Base-by-base conservation (phyloP, 2,329 filamentous ascomycete genomes). In the Magnaporthiopsis rhizophila region DNA sequence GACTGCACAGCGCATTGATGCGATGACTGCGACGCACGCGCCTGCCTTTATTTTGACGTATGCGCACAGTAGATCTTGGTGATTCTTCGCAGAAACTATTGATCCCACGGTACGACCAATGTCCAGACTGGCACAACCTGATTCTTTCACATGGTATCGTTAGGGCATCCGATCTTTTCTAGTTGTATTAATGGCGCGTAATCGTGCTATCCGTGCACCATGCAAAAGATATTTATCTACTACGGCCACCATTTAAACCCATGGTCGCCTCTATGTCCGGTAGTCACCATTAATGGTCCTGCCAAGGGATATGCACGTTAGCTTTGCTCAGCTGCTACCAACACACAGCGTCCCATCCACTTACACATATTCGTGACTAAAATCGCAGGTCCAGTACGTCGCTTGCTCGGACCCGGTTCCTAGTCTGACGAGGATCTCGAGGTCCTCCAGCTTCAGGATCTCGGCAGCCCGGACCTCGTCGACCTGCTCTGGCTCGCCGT, bases 371-470 rank as follows among this genome's bases (percentile, higher is more conserved):
- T 93, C 90, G 72, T 93, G 90, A 72, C 89, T 92, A 69, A 93
- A 91, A 74, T 96, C 91, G 72, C 91, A 95, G 56, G 91, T 95
- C 87, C 90, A 95, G 74, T 91, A 91, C 6, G 87, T 85, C 1
- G 89, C 88, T 74, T 89, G 84, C 72, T 87, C 82, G 45, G 83
- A 79, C 57, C 86, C 88, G 59, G 89, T 89, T 32, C 89, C 90
- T 64, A 96, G 74, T 65, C 82, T 82, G 6, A 96, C 89, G 53
- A 90, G 74, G 66, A 96, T 93, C 77, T 94, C 89, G 67, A 95
- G 75, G 72, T 95, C 89, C 73, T 92, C 90, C 68, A 86, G 83
- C 69, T 90, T 86, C 62, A 96, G 75, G 64, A 96, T 93, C 80
- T 92, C 84, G 34, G 87, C 87, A 18, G 91, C 91, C 24, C 91